Conservation (phyloP, 345 rosid species). For the Brassica cretica region DNA sequence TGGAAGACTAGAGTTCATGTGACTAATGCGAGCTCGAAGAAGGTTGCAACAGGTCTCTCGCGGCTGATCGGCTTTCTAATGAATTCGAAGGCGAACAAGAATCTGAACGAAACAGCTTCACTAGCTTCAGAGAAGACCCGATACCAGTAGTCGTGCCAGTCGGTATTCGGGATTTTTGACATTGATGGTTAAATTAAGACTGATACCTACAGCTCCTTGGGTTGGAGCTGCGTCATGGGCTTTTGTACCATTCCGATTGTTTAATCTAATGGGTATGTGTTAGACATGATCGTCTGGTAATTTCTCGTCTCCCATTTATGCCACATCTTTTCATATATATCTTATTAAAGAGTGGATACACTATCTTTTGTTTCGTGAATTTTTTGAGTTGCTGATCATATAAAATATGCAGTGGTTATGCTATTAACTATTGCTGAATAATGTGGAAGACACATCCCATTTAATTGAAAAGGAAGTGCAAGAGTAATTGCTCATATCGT, state of each 20-base stretch:
- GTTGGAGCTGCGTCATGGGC: constrained; percentile 97
- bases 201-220: constrained; percentile 90
- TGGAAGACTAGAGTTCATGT: no score
- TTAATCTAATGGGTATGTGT: constrained; percentile 90
- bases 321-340: neutral
- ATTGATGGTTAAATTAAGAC: constrained; percentile 91
- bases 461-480: constrained; percentile 3
- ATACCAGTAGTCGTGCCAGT: constrained; percentile 79
- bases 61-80: constrained; percentile 46
- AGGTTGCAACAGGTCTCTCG: constrained; percentile 23
- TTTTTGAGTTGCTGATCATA: constrained; percentile 1
- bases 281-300: constrained; percentile 1
- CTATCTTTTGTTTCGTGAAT: neutral
- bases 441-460: constrained; percentile 7
- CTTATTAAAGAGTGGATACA: neutral
- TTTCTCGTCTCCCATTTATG: constrained; percentile 11
- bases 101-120: neutral
- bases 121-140: neutral
- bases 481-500: constrained; percentile 18
- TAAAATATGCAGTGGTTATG: constrained; percentile 13
- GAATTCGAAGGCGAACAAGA: constrained; percentile 49
- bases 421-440: neutral
- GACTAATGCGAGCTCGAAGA: no score
- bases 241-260: constrained; percentile 90
- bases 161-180: constrained; percentile 89